A percentile compares a stretch with the other conserved stretches of the same genome.
Evolutionary conservation across 2,329 filamentous ascomycete species (phyloP).

Genomic region (Ceratocystis papillata): DNA sequence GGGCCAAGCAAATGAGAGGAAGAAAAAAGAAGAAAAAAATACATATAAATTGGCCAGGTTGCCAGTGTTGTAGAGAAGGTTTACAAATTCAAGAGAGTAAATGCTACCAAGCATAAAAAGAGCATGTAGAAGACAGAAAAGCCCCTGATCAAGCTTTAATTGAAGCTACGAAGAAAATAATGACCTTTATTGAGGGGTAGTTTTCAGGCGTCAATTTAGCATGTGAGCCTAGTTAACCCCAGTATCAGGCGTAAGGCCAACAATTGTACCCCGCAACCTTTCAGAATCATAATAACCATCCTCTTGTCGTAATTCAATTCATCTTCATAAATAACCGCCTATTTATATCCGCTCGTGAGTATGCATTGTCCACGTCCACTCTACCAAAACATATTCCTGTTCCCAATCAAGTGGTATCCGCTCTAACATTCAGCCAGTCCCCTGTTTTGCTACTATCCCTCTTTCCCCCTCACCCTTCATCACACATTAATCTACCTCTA

Average conservation of each 20-base stretch:
- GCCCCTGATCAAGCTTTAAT: neutral
- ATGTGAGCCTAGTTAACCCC: neutral
- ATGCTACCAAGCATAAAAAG: too few species aligned
- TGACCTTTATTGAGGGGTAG: neutral
- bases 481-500: too few species aligned
- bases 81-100: neutral
- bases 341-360: neutral
- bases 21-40: neutral
- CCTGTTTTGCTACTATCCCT: slow-evolving; percentile 11
- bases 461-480: neutral
- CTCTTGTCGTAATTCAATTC: neutral
- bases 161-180: neutral
- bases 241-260: too few species aligned
- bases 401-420: slow-evolving; percentile 7
- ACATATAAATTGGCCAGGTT: slow-evolving; percentile 5
- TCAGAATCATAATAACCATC: neutral
- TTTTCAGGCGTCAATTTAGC: slow-evolving; percentile 10
- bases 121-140: neutral
- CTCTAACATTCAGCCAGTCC: slow-evolving; percentile 2
- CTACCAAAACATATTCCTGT: neutral
- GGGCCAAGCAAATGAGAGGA: neutral
- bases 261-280: neutral
- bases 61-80: neutral
- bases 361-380: neutral
- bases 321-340: slow-evolving; percentile 1